These are phyloP conservation scores for Cytospora paraplurivora DNA, from an alignment of 2,329 filamentous ascomycete genomes.

Conservation along the genomic window DNA sequence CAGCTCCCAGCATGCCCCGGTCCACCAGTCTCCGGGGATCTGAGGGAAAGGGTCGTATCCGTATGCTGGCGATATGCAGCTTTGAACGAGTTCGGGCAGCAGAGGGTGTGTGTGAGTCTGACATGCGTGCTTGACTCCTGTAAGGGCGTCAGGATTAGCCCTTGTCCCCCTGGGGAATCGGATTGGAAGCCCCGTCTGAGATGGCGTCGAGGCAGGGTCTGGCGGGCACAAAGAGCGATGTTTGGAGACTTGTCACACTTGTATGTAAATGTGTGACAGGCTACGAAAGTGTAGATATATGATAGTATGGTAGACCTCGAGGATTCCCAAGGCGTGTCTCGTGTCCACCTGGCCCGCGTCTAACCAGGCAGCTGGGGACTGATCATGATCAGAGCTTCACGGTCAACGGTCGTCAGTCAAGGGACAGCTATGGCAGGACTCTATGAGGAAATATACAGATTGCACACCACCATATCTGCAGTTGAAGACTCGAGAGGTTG, in stretches of 20 bases:
- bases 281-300: neutral
- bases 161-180: too few relatives aligned
- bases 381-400: too few relatives aligned
- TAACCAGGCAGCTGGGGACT: too few relatives aligned
- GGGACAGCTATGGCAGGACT: too few relatives aligned
- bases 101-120: neutral
- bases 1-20: too few relatives aligned
- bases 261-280: neutral
- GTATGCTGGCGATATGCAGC: neutral
- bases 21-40: neutral
- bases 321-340: too few relatives aligned
- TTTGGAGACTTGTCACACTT: neutral
- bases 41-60: neutral
- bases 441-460: neutral
- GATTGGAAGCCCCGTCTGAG: neutral
- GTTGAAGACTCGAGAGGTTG: conserved; percentile 14
- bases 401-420: too few relatives aligned
- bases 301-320: too few relatives aligned
- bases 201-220: neutral
- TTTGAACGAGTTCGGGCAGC: neutral
- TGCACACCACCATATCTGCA: conserved; percentile 25
- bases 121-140: neutral
- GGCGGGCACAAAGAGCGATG: neutral
- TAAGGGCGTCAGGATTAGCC: neutral
- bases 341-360: too few relatives aligned